A percentile compares a stretch with the other conserved stretches of the same genome.
Evolutionary conservation across 306 rosid genomes (phyloP).

Genomic region (Fragaria iinumae): DNA sequence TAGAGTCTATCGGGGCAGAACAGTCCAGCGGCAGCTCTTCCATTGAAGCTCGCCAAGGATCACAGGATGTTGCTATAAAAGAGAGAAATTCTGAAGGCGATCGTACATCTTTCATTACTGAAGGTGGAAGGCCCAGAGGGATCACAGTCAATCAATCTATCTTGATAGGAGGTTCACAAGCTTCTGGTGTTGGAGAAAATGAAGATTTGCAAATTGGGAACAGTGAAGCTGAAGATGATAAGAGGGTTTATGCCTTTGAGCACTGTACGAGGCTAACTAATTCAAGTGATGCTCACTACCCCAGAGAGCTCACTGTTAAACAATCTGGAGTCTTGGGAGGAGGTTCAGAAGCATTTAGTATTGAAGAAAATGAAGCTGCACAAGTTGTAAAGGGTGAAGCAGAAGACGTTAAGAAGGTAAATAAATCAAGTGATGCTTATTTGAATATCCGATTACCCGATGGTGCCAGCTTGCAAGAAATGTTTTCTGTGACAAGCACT

Average conservation of each 20-base stretch:
- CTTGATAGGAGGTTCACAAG: constrained; percentile 28
- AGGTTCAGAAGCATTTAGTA: constrained; percentile 22
- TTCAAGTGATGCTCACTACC: constrained; percentile 34
- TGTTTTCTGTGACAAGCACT: constrained; percentile 46
- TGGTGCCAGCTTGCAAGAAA: constrained; percentile 43
- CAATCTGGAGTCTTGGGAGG: constrained; percentile 25
- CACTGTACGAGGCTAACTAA: constrained; percentile 1
- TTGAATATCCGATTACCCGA: constrained; percentile 49
- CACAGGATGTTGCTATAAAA: constrained; percentile 1
- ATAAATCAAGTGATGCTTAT: constrained; percentile 33
- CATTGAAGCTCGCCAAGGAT: constrained; percentile 12
- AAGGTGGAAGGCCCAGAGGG: neutral
- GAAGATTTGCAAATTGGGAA: constrained; percentile 15
- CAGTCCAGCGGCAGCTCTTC: constrained; percentile 20
- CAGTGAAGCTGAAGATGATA: constrained; percentile 25
- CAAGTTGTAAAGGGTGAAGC: constrained; percentile 25
- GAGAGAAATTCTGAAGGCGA: constrained; percentile 15
- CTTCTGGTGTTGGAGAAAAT: constrained; percentile 20
- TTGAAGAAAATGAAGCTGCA: constrained; percentile 22
- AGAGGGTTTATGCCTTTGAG: constrained; percentile 16
- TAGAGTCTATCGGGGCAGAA: constrained; percentile 19
- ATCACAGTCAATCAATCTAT: constrained; percentile 14
- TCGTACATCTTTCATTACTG: constrained; percentile 13
- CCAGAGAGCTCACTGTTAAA: constrained; percentile 9
- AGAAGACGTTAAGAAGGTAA: constrained; percentile 22